Conservation (phyloP, 257 asterid genomes). For the Solanum virginianum region DNA sequence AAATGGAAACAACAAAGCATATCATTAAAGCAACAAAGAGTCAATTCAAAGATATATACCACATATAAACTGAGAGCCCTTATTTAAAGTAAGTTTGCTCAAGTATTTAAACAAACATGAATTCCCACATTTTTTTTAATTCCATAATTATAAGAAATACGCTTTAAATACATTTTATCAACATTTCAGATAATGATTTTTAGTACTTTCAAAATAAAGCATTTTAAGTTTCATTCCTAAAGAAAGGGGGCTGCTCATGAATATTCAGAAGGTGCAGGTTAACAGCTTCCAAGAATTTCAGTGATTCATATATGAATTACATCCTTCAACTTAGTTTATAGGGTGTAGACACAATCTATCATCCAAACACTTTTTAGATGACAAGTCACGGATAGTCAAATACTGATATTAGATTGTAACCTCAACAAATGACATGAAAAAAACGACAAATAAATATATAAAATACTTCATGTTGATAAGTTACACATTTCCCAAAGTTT, state of each 20-base stretch:
- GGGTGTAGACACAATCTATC: neutral
- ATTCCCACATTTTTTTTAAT: neutral
- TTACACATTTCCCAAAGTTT: neutral
- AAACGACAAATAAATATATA: neutral
- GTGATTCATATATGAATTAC: neutral
- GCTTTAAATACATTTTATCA: neutral
- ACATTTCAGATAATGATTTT: neutral
- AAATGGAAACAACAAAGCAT: neutral
- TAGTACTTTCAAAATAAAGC: neutral
- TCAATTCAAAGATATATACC: neutral
- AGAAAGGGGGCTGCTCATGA: neutral
- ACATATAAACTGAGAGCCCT: neutral
- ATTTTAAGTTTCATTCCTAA: neutral
- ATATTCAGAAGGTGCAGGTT: neutral
- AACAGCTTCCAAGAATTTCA: neutral
- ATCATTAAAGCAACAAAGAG: neutral
- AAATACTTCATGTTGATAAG: neutral
- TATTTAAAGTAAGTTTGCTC: neutral
- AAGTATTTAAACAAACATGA: neutral
- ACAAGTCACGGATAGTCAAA: neutral
- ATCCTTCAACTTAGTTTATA: neutral
- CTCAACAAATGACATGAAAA: conserved; percentile 30
- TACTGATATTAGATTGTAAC: conserved; percentile 69
- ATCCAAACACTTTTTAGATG: neutral
- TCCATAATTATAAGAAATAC: neutral